Conservation (phyloP, 768 basidiomycete genomes). For the Boletus subparvulus region DNA sequence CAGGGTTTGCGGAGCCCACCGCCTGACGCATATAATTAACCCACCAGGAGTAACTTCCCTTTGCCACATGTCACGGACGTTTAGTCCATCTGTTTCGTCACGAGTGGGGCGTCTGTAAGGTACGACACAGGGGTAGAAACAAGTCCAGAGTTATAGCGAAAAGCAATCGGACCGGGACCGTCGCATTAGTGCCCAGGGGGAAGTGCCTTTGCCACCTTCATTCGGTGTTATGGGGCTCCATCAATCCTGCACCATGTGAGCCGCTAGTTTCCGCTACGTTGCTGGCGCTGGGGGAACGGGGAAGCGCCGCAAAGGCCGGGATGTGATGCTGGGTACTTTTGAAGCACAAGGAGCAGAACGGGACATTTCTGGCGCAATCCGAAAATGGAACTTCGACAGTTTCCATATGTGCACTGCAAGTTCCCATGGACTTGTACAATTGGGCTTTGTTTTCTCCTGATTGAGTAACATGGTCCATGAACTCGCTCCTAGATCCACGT, state of each 20-base stretch:
- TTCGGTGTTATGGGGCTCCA: conserved; percentile 6
- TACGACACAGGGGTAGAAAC: background rate
- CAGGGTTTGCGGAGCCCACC: background rate
- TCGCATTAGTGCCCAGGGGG: conserved; percentile 1
- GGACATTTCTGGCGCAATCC: conserved; percentile 12
- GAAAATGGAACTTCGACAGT: conserved; percentile 13
- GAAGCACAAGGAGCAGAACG: conserved; percentile 9
- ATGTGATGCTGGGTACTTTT: conserved; percentile 10
- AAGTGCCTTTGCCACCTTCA: background rate
- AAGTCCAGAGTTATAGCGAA: background rate
- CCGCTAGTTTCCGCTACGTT: conserved; percentile 22
- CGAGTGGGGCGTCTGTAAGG: background rate
- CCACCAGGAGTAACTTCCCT: conserved; percentile 1
- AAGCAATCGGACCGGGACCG: conserved; percentile 19
- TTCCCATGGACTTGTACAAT: conserved; percentile 5
- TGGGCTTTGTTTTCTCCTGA: conserved; percentile 14
- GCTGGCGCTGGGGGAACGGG: background rate
- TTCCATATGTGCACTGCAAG: conserved; percentile 8
- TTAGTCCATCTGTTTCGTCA: background rate
- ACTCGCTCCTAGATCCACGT: conserved; percentile 18
- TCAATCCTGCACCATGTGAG: conserved; percentile 20
- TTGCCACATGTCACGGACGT: conserved; percentile 8
- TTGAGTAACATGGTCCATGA: conserved; percentile 6
- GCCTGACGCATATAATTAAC: background rate
- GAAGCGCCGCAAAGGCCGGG: conserved; percentile 31